Percentiles rank a stretch among this genome's conserved stretches.
These are phyloP conservation scores for Lathyrus sativus DNA, from an alignment of 306 rosid genomes.

Conservation along the genomic window DNA sequence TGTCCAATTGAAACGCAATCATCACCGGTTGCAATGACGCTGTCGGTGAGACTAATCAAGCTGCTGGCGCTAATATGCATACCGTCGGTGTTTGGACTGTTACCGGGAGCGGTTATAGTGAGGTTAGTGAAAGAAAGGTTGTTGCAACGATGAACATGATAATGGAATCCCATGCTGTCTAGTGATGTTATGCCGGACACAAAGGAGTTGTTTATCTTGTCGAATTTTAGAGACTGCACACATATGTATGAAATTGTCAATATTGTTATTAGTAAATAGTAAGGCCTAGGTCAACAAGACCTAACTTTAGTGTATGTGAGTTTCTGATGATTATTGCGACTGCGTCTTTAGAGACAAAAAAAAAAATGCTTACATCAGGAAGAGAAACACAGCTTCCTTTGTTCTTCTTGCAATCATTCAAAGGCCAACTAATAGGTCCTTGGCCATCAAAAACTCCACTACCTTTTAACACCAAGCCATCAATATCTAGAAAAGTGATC, in stretches of 20 bases:
- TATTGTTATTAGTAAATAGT: too few relatives aligned
- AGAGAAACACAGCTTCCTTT: slow-evolving; percentile 35
- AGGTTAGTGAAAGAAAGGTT: slow-evolving; percentile 43
- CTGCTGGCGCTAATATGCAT: slow-evolving; percentile 50
- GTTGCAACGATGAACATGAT: slow-evolving; percentile 27
- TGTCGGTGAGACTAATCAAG: slow-evolving; percentile 36
- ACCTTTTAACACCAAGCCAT: slow-evolving; percentile 53
- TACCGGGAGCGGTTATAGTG: slow-evolving; percentile 48
- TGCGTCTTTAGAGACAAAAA: too few relatives aligned
- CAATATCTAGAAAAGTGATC: slow-evolving; percentile 49
- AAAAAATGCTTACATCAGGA: slow-evolving; percentile 52
- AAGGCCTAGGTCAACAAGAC: too few relatives aligned
- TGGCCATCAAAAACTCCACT: slow-evolving; percentile 70
- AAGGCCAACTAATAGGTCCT: slow-evolving; percentile 53
- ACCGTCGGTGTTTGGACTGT: slow-evolving; percentile 89
- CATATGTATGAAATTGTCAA: background rate
- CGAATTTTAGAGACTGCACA: slow-evolving; percentile 60
- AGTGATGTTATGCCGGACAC: slow-evolving; percentile 54
- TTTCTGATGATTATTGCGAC: too few relatives aligned
- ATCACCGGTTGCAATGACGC: slow-evolving; percentile 65
- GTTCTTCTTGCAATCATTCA: slow-evolving; percentile 33
- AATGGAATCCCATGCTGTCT: slow-evolving; percentile 63
- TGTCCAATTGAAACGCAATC: slow-evolving; percentile 74
- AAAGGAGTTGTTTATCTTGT: slow-evolving; percentile 36
- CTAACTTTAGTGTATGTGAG: too few relatives aligned